Percentiles rank a stretch among this genome's conserved stretches.
Evolutionary conservation across 2,329 filamentous ascomycete genomes (phyloP).

Genomic region (Aureobasidium sp.): DNA sequence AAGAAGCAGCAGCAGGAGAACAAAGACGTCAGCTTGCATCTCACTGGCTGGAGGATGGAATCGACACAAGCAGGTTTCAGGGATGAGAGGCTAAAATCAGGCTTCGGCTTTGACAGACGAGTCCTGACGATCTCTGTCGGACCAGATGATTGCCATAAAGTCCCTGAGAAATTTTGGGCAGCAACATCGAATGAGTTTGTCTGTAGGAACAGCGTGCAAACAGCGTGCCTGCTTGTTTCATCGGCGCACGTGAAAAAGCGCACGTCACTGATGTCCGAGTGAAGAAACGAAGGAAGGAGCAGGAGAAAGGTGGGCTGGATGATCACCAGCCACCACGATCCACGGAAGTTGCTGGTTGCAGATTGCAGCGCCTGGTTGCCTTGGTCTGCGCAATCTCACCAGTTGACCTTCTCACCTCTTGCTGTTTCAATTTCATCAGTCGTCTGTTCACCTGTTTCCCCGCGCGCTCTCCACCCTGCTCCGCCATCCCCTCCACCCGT

Average conservation of each 20-base stretch:
- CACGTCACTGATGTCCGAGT: slow-evolving; percentile 5
- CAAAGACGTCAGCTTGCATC: slow-evolving; percentile 7
- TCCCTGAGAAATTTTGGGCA: slow-evolving; percentile 1
- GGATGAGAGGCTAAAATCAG: background rate
- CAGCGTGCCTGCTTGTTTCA: background rate
- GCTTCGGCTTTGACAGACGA: slow-evolving; percentile 8
- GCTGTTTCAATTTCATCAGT: background rate
- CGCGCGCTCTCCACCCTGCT: slow-evolving; percentile 9
- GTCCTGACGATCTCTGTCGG: slow-evolving; percentile 8
- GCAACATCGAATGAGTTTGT: background rate
- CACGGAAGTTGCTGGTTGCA: slow-evolving; percentile 1
- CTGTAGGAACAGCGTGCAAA: background rate
- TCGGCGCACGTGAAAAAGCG: background rate
- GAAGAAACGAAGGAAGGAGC: background rate
- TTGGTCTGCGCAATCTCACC: slow-evolving; percentile 6
- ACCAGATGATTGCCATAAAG: background rate
- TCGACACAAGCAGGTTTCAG: background rate
- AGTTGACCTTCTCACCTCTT: background rate
- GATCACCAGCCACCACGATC: slow-evolving; percentile 9
- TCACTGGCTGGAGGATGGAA: background rate
- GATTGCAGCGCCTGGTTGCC: background rate
- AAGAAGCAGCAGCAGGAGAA: background rate
- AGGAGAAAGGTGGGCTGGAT: slow-evolving; percentile 2
- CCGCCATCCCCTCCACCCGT: background rate
- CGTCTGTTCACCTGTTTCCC: slow-evolving; percentile 1